Percentiles rank a stretch among this genome's conserved stretches.
These are phyloP conservation scores for Fusarium sp. DNA, from an alignment of 2,329 filamentous ascomycete species.

Conservation along the genomic window DNA sequence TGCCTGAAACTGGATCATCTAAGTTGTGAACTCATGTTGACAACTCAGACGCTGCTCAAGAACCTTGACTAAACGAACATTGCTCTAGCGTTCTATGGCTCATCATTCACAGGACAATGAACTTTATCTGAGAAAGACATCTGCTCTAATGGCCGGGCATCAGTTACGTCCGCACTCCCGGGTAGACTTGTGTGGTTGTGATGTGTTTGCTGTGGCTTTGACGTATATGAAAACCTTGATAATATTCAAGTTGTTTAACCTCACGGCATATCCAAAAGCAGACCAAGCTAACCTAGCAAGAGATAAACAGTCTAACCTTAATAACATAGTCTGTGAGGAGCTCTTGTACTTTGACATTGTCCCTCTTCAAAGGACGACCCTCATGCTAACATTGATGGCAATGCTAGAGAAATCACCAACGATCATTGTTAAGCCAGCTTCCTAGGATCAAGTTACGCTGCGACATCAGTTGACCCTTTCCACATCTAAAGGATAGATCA, in stretches of 20 bases:
- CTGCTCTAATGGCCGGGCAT: neutral
- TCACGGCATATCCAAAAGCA: too few relatives aligned
- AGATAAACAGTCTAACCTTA: too few relatives aligned
- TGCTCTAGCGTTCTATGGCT: neutral
- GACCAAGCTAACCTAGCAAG: too few relatives aligned
- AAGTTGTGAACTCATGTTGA: neutral
- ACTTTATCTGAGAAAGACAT: neutral
- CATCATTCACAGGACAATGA: accelerated
- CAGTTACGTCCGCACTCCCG: neutral
- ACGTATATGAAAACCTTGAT: too few relatives aligned
- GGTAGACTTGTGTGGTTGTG: neutral
- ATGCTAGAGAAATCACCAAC: too few relatives aligned
- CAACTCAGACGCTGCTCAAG: neutral
- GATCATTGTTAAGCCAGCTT: too few relatives aligned
- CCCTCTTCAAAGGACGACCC: too few relatives aligned
- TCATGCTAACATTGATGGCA: neutral
- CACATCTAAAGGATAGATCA: neutral
- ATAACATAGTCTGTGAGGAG: too few relatives aligned
- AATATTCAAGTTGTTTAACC: too few relatives aligned
- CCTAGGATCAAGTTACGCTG: too few relatives aligned
- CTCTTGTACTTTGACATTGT: too few relatives aligned
- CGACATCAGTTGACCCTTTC: too few relatives aligned
- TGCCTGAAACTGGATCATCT: neutral
- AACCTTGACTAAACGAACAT: neutral
- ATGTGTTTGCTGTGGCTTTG: neutral